Evolutionary conservation across 306 rosid species (phyloP), one percentile per base, ranked within the genome.

Genomic region (Prunus campanulata): DNA sequence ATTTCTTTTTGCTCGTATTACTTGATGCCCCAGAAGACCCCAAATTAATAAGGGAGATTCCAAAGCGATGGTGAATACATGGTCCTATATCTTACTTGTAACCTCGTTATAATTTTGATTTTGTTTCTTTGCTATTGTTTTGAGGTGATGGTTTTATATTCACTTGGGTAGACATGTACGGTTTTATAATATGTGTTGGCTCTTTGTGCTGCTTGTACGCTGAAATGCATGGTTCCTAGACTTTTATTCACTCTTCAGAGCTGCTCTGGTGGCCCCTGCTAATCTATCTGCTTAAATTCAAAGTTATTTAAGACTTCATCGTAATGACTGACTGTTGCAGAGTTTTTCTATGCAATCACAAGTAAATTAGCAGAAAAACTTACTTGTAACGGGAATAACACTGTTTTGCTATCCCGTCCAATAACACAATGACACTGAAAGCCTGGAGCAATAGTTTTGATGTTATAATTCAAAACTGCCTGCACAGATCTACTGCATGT

Each of bases 251-350:
- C 71, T 56, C 72, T 63, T 70, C 35, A 80, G 29, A 56, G 57
- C 63, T 71, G 16, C 56, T 12, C 71, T 19, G 14, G 55, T 27
- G 65, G 86, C 86, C 61, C 83, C 74, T 22, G 11, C 52, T 22
- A 63, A 68, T 48, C 19, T 55, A 22, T 72, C 10, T 61, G 42
- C 12, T 22, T 50, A 27, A 73, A 29, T 47, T 47, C 52, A 63
- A 22, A 54, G 32, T 2, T 10, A 30, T 48, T 72, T n/a, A 39
- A 49, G 65, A 55, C 66, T 73, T 71, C 77, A 29, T 82, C 55
- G 13, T 51, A 68, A n/a, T 77, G 49, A 56, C 80, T 64, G 39
- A 46, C 79, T 68, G 71, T 61, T 61, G 27, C 64, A 39, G 71
- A 63, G 81, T 79, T 74, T 52, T 56, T 71, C 67, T 63, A 59